Conservation (phyloP, 129 eudicot genomes). For the Saposhnikovia divaricata region DNA sequence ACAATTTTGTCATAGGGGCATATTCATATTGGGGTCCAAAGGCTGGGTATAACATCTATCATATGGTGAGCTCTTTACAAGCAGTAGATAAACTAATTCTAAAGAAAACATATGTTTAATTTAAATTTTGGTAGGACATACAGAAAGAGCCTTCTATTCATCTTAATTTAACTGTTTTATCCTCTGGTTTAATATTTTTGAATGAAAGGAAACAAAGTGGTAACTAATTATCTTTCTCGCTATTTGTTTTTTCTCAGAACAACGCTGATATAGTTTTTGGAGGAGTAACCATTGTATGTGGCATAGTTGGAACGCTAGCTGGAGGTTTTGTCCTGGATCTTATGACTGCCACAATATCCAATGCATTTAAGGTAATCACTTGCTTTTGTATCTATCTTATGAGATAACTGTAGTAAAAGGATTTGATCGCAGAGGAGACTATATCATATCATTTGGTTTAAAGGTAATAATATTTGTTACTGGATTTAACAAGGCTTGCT, state of each 20-base stretch:
- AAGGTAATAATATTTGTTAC: too few relatives aligned
- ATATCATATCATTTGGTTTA: neutral
- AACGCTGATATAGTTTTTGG: constrained; percentile 89
- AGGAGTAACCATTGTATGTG: constrained; percentile 79
- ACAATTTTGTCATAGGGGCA: constrained; percentile 90
- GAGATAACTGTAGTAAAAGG: neutral
- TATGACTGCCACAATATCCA: constrained; percentile 66
- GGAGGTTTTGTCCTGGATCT: constrained; percentile 71
- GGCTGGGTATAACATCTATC: constrained; percentile 85
- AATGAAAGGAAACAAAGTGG: neutral
- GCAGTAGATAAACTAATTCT: neutral
- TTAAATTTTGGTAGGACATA: neutral
- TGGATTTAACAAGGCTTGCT: neutral
- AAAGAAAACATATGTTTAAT: too few relatives aligned
- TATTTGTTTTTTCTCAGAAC: constrained; percentile 26
- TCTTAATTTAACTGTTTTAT: neutral
- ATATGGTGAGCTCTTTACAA: constrained; percentile 48
- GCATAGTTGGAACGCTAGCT: constrained; percentile 71
- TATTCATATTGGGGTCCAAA: constrained; percentile 99
- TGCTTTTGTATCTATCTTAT: neutral
- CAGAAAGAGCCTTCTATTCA: neutral
- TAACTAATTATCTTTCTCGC: neutral
- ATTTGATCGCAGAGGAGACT: neutral
- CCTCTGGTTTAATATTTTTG: neutral
- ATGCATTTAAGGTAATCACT: constrained; percentile 79